Evolutionary conservation across 2,329 filamentous ascomycete species (phyloP).

Genomic region (Basipetospora chlamydospora): DNA sequence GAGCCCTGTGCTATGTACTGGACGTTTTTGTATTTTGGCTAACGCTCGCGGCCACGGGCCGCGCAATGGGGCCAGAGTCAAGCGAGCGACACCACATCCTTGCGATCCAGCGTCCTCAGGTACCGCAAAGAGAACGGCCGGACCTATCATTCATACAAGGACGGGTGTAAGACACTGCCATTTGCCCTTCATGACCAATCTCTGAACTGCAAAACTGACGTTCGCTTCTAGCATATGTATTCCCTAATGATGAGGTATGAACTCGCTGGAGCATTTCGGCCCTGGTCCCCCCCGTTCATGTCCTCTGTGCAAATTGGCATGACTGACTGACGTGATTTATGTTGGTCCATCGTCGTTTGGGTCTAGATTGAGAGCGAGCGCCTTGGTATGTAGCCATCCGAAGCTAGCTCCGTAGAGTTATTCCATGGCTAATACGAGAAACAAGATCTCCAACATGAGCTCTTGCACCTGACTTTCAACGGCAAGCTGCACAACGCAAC

Average conservation of each 20-base stretch:
- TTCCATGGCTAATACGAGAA: constrained; percentile 4
- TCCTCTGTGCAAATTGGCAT: neutral
- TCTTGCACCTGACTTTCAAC: constrained; percentile 14
- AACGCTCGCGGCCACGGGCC: too few species aligned
- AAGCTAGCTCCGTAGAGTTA: too few species aligned
- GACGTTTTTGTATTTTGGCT: too few species aligned
- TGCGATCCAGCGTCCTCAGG: constrained; percentile 10
- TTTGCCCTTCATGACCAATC: too few species aligned
- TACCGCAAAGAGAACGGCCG: constrained; percentile 16
- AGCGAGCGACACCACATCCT: constrained; percentile 10
- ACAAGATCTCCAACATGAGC: constrained; percentile 14
- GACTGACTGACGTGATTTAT: neutral
- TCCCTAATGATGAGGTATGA: constrained; percentile 5
- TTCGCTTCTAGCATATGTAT: constrained; percentile 1
- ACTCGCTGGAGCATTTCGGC: too few species aligned
- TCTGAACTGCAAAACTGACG: neutral
- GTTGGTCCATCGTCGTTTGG: too few species aligned
- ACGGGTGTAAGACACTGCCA: constrained; percentile 9
- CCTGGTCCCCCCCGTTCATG: neutral
- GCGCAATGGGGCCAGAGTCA: too few species aligned
- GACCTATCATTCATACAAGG: constrained; percentile 15
- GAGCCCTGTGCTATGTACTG: too few species aligned
- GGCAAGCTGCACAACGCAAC: constrained; percentile 12
- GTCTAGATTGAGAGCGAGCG: constrained; percentile 11
- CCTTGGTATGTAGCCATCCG: constrained; percentile 9